A percentile compares a stretch with the other conserved stretches of the same genome.
These are phyloP conservation scores for Biscogniauxia mediterranea DNA, from an alignment of 2,329 filamentous ascomycete species.

Conservation along the genomic window DNA sequence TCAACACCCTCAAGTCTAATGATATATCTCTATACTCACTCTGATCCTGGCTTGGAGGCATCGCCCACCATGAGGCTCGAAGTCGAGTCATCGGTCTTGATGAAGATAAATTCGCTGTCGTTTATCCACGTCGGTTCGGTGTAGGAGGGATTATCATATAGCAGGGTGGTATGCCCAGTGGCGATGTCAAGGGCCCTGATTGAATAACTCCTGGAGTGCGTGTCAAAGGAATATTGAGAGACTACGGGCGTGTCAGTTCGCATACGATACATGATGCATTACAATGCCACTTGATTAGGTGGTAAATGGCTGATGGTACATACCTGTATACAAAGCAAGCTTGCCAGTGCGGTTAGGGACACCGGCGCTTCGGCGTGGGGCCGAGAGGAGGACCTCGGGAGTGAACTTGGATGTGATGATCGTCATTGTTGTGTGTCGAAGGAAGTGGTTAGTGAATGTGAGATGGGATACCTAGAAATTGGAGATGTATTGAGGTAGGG, in stretches of 20 bases:
- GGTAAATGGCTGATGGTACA: constrained; percentile 32
- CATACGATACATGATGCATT: constrained; percentile 9
- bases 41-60: constrained; percentile 34
- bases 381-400: constrained; percentile 73
- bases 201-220: constrained; percentile 66
- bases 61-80: constrained; percentile 46
- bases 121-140: constrained; percentile 77
- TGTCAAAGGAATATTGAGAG: constrained; percentile 77
- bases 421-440: constrained; percentile 54
- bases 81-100: constrained; percentile 49
- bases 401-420: constrained; percentile 70
- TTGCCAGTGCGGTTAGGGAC: constrained; percentile 67
- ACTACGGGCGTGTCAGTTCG: constrained; percentile 41
- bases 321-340: constrained; percentile 62
- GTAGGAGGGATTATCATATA: constrained; percentile 64
- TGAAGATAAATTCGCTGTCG: constrained; percentile 58
- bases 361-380: constrained; percentile 68
- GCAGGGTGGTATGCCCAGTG: constrained; percentile 60
- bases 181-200: constrained; percentile 69
- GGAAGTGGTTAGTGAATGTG: neutral
- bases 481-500: neutral
- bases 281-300: neutral
- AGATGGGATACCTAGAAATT: neutral
- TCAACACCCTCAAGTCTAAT: neutral
- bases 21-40: constrained; percentile 34